Conservation (phyloP, 768 basidiomycete species). For the Hericium erinaceus region DNA sequence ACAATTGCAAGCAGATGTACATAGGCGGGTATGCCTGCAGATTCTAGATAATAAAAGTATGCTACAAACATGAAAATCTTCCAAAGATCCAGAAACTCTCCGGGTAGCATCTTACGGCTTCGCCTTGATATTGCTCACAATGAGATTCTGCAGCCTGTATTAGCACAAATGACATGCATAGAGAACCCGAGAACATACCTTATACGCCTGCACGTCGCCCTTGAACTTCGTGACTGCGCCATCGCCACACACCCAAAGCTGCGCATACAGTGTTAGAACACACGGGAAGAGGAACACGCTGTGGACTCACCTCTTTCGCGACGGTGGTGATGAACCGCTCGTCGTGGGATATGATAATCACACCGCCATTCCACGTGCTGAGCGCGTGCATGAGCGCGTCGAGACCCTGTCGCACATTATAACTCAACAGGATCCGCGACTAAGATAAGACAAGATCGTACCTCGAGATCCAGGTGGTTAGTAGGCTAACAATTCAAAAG, state of each 20-base stretch:
- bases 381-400: slow-evolving; percentile 89
- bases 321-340: slow-evolving; percentile 91
- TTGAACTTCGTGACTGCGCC: slow-evolving; percentile 73
- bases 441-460: slow-evolving; percentile 18
- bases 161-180: slow-evolving; percentile 5
- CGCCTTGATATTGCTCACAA: slow-evolving; percentile 62
- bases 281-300: not conserved
- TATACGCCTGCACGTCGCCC: slow-evolving; percentile 89
- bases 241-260: slow-evolving; percentile 93
- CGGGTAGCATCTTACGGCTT: slow-evolving; percentile 29
- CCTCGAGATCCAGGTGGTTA: slow-evolving; percentile 94
- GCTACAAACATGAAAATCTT: too few relatives aligned
- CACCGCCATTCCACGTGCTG: slow-evolving; percentile 78
- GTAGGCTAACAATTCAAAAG: slow-evolving; percentile 48
- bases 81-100: not conserved
- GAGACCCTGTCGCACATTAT: slow-evolving; percentile 54
- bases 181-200: slow-evolving; percentile 37
- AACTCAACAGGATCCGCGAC: not conserved
- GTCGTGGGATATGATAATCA: slow-evolving; percentile 92
- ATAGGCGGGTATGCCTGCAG: too few relatives aligned
- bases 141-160: slow-evolving; percentile 45
- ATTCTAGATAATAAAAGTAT: too few relatives aligned
- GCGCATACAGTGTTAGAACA: slow-evolving; percentile 5
- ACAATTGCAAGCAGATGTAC: too few relatives aligned
- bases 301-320: slow-evolving; percentile 58